These are phyloP conservation scores for Dentipellis sp. DNA, from an alignment of 768 basidiomycete species.

Conservation along the genomic window DNA sequence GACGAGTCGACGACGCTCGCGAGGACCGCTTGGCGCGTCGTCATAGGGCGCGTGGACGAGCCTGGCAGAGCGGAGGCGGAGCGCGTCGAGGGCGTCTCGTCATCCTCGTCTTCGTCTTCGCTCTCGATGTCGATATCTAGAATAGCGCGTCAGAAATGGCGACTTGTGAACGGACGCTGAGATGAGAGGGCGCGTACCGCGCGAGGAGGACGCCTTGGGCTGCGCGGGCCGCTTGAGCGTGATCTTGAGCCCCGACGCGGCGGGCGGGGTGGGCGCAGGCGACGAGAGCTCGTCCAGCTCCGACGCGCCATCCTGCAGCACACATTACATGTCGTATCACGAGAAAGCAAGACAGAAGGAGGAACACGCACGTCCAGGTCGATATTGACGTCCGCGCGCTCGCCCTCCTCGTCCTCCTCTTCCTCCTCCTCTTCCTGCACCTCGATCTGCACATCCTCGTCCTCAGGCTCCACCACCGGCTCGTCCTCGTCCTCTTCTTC, in stretches of 20 bases:
- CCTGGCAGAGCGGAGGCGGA: slow-evolving; percentile 17
- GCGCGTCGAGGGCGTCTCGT: neutral
- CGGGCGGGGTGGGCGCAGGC: slow-evolving; percentile 12
- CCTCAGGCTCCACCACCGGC: slow-evolving; percentile 26
- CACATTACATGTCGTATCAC: neutral
- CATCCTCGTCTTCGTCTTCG: slow-evolving; percentile 24
- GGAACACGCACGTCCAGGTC: slow-evolving; percentile 6
- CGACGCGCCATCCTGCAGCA: neutral
- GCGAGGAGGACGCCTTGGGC: slow-evolving; percentile 7
- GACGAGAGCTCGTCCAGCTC: slow-evolving; percentile 15
- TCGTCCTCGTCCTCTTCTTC: slow-evolving; percentile 30
- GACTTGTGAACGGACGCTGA: slow-evolving; percentile 15
- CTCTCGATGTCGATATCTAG: slow-evolving; percentile 35
- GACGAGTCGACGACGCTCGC: slow-evolving; percentile 60
- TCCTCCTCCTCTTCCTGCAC: slow-evolving; percentile 34
- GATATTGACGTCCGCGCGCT: neutral
- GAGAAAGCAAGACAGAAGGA: neutral
- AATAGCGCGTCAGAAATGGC: neutral
- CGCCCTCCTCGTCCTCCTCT: slow-evolving; percentile 20
- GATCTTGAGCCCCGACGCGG: slow-evolving; percentile 41
- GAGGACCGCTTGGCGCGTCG: slow-evolving; percentile 57
- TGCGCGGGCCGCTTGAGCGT: slow-evolving; percentile 46
- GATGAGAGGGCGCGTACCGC: slow-evolving; percentile 16
- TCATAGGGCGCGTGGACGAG: slow-evolving; percentile 22
- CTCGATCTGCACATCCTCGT: slow-evolving; percentile 20